Conservation (phyloP, 2,329 filamentous ascomycete species). For the Lomentospora prolificans region DNA sequence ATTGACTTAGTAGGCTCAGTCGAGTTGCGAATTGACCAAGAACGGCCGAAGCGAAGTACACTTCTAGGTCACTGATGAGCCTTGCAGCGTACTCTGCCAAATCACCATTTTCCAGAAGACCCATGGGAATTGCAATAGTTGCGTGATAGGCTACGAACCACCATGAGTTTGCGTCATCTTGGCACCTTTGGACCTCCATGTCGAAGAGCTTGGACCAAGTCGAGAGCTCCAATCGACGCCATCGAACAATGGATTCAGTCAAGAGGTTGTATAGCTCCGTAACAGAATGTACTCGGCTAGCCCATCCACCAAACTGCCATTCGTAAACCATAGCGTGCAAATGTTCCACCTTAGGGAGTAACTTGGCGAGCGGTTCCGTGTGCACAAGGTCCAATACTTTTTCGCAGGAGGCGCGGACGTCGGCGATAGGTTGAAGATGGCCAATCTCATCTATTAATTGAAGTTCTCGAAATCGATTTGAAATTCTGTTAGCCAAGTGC, state of each 20-base stretch:
- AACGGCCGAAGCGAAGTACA: constrained; percentile 70
- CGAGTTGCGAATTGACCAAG: constrained; percentile 72
- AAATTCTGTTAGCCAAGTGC: constrained; percentile 56
- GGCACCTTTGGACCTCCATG: constrained; percentile 66
- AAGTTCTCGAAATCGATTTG: constrained; percentile 63
- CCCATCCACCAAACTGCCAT: constrained; percentile 83
- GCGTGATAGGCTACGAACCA: constrained; percentile 96
- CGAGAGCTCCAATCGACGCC: constrained; percentile 82
- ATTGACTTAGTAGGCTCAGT: constrained; percentile 57
- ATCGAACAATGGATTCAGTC: constrained; percentile 72
- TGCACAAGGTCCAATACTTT: constrained; percentile 67
- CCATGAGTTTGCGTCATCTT: constrained; percentile 76
- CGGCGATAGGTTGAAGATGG: constrained; percentile 65
- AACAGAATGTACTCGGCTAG: constrained; percentile 68
- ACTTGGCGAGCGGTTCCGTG: constrained; percentile 73
- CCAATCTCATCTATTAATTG: constrained; percentile 55
- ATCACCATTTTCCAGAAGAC: constrained; percentile 48
- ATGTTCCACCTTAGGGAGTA: constrained; percentile 79
- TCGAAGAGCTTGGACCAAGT: constrained; percentile 89
- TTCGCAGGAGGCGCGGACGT: constrained; percentile 67
- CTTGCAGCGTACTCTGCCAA: constrained; percentile 55
- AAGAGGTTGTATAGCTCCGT: constrained; percentile 63
- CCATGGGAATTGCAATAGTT: constrained; percentile 65
- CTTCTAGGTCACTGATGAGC: constrained; percentile 65
- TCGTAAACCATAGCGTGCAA: constrained; percentile 79